Conservation (phyloP, 2,329 filamentous ascomycete genomes). For the Xylariales sp. region DNA sequence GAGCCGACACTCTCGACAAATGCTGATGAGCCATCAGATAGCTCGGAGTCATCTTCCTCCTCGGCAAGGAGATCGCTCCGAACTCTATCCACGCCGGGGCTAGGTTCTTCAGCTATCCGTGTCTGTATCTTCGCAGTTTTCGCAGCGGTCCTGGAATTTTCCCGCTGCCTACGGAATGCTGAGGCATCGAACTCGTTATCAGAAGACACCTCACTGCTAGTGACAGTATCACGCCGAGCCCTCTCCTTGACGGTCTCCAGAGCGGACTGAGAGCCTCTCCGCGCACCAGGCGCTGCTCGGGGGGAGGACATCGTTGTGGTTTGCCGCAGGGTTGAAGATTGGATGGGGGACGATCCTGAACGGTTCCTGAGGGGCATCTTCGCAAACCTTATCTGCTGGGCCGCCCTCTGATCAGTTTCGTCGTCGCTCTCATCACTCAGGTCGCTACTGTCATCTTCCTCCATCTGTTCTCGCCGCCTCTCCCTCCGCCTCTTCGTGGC, state of each 20-base stretch:
- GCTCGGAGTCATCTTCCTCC: conserved; percentile 53
- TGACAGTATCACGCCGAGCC: conserved; percentile 69
- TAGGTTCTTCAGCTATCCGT: conserved; percentile 46
- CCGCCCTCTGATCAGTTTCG: conserved; percentile 66
- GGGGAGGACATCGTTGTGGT: conserved; percentile 44
- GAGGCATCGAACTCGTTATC: conserved; percentile 73
- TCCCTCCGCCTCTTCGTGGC: conserved; percentile 61
- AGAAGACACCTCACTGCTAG: conserved; percentile 78
- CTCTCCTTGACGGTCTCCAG: conserved; percentile 67
- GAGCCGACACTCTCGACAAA: conserved; percentile 68
- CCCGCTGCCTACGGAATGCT: conserved; percentile 58
- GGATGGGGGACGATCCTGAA: conserved; percentile 83
- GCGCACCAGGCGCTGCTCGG: conserved; percentile 36
- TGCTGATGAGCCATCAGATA: conserved; percentile 58
- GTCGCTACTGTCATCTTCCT: conserved; percentile 83
- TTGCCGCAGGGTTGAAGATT: conserved; percentile 59
- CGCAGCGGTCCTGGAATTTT: conserved; percentile 55
- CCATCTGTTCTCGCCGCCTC: conserved; percentile 66
- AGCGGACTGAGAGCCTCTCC: conserved; percentile 68
- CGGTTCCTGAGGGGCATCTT: conserved; percentile 89
- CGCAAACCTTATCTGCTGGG: conserved; percentile 89
- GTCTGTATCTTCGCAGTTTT: conserved; percentile 48
- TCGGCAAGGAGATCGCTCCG: conserved; percentile 51
- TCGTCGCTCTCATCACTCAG: conserved; percentile 82
- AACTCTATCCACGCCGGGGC: conserved; percentile 36